These are phyloP conservation scores for Hemileia vastatrix DNA, from an alignment of 1,284 basidiomycete species.

Conservation along the genomic window DNA sequence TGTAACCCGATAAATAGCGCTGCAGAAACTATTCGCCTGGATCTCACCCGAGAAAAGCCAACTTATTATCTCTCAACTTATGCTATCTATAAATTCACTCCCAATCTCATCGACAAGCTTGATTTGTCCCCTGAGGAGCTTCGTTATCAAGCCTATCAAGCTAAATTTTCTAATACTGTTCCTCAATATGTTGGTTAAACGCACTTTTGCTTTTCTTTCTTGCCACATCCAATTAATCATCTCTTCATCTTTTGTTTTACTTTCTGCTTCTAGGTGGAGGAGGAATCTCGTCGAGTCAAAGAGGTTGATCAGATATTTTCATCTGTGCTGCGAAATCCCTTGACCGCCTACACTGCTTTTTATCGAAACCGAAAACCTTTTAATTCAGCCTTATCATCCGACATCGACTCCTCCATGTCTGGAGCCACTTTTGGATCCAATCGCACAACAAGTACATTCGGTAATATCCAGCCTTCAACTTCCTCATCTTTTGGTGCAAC, in stretches of 20 bases:
- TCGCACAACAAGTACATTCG: too few species aligned
- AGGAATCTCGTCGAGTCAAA: slow-evolving; percentile 10
- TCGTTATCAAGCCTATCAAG: slow-evolving; percentile 18
- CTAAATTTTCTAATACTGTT: slow-evolving; percentile 8
- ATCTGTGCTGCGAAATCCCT: background rate
- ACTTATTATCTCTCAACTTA: slow-evolving; percentile 18
- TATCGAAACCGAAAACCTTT: slow-evolving; percentile 11
- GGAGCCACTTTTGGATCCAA: too few species aligned
- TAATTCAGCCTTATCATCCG: slow-evolving; percentile 18
- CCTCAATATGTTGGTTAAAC: slow-evolving; percentile 9
- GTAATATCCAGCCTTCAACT: too few species aligned
- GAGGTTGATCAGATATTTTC: slow-evolving; percentile 14
- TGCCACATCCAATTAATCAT: background rate
- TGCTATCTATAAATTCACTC: slow-evolving; percentile 4
- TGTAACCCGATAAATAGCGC: background rate
- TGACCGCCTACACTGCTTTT: slow-evolving; percentile 13
- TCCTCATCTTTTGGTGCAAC: too few species aligned
- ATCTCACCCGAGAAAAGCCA: slow-evolving; percentile 11
- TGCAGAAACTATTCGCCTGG: slow-evolving; percentile 4
- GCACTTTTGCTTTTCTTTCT: background rate
- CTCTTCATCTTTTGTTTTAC: background rate
- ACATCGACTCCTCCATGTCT: slow-evolving; percentile 15
- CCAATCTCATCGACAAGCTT: slow-evolving; percentile 13
- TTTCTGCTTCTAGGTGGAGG: background rate
- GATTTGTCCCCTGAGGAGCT: slow-evolving; percentile 20